Percentiles rank a stretch among this genome's conserved stretches.
Evolutionary conservation across 129 eudicot genomes (phyloP).

Genomic region (Cynara cardunculus): DNA sequence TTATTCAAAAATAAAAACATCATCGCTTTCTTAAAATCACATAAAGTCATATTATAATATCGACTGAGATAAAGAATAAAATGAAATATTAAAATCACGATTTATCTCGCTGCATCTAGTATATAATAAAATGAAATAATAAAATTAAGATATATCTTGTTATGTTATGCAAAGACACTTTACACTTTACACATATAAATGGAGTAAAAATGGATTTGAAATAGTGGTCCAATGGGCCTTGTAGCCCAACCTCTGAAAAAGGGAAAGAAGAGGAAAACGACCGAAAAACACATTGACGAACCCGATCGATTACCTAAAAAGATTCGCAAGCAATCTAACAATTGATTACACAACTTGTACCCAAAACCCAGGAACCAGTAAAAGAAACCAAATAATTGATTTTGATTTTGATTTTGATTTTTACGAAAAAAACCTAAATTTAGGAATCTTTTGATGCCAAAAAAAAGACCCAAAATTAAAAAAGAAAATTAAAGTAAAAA

Average conservation of each 20-base stretch:
- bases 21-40: no score
- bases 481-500: neutral
- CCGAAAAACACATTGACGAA: constrained; percentile 7
- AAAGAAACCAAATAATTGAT: constrained; percentile 9
- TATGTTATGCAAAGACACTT: no score
- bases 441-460: neutral
- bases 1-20: no score
- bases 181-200: no score
- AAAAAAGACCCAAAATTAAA: neutral
- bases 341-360: constrained; percentile 29
- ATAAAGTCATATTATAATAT: no score
- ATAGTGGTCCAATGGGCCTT: constrained; percentile 2
- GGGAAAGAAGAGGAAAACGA: neutral
- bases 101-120: no score
- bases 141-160: no score
- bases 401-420: constrained; percentile 2
- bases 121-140: no score
- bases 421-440: neutral
- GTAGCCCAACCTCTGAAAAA: neutral
- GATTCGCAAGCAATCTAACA: constrained; percentile 33
- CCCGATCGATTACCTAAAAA: constrained; percentile 5
- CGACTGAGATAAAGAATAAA: no score
- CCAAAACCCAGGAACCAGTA: constrained; percentile 38
- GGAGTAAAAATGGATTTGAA: neutral
- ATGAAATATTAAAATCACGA: no score